Base-by-base conservation (phyloP, 768 basidiomycete genomes). In the Lactarius vividus region DNA sequence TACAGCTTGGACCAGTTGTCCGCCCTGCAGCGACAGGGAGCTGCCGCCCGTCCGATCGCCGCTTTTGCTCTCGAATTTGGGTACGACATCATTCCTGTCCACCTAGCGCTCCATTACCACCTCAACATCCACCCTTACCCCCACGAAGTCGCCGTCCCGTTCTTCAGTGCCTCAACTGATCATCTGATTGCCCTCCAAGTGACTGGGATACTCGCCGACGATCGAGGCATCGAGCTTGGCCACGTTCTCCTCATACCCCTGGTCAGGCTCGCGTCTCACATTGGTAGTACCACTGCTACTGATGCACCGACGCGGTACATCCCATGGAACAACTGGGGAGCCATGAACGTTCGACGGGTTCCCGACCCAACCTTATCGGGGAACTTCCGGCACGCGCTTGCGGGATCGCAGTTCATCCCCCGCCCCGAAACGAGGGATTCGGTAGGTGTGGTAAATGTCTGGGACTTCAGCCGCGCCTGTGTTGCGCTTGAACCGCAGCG, bases 281-380 rank as follows among this genome's bases (percentile, higher is more conserved):
- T 65, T 4, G 5, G 35, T 26, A 26, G 49, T 49, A 4, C 46
- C 37, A 0, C 44, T 23, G 20, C 44, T 4, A 35, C 8, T 28
- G 60, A 6, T 13, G 10, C 9, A 11, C 42, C 4, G 28, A 61
- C 64, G 15, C 35, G 44, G 13, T 57, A 57, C 64, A 23, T 65
- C 59, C 55, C 4, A 13, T 65, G 64, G 64, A 9, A 61, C 4
- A 44, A 61, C n/a, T 65, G 59, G 64, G 64, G 54, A 39, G 7
- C 44, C 4, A 49, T 37, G 8, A 44, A 35, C n/a, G 26, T 28
- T 40, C 16, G n/a, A 4, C 35, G 59, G 13, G n/a, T 57, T 23
- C 59, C 64, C 5, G 44, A 56, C 7, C 31, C 52, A 16, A 31
- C 3, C 18, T 59, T 31, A 4, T 49, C 44, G 6, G 18, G 2